These are phyloP conservation scores for Sophora flavescens DNA, from an alignment of 306 rosid genomes.

Conservation along the genomic window DNA sequence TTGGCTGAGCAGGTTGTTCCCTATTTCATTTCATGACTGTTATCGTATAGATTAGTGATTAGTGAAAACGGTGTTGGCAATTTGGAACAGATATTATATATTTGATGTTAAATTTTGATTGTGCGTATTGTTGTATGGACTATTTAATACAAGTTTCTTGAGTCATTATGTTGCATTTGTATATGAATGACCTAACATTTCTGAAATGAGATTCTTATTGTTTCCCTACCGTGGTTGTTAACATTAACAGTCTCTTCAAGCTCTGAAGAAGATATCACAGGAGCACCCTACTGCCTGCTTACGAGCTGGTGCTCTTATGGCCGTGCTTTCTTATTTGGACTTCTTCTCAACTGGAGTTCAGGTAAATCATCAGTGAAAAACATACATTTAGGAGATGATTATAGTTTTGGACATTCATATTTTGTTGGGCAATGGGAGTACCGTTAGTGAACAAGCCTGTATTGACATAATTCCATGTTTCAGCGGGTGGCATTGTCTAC, in stretches of 20 bases:
- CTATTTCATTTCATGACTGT: conserved; percentile 17
- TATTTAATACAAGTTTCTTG: neutral
- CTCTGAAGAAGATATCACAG: conserved; percentile 95
- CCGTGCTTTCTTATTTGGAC: conserved; percentile 94
- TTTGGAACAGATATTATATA: neutral
- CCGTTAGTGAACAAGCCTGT: conserved; percentile 3
- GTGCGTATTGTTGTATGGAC: conserved; percentile 9
- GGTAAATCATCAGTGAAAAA: conserved; percentile 55
- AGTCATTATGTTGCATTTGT: neutral
- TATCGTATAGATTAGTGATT: neutral
- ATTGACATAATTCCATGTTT: conserved; percentile 35
- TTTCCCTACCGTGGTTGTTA: conserved; percentile 46
- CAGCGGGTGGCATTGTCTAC: conserved; percentile 99
- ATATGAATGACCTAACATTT: neutral
- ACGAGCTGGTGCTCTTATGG: conserved; percentile 99
- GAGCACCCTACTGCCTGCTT: conserved; percentile 99
- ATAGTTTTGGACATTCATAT: conserved; percentile 16
- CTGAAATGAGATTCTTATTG: conserved; percentile 8
- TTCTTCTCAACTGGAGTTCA: conserved; percentile 99
- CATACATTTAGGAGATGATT: neutral
- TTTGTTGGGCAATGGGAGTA: neutral
- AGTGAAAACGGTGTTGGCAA: neutral
- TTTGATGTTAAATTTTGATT: conserved; percentile 19
- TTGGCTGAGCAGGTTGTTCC: conserved; percentile 95
- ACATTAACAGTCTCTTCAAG: conserved; percentile 92